Percentiles rank a stretch among this genome's conserved stretches.
Conservation (phyloP, 139 green algal species). For the Pseudopediastrum boryanum region DNA sequence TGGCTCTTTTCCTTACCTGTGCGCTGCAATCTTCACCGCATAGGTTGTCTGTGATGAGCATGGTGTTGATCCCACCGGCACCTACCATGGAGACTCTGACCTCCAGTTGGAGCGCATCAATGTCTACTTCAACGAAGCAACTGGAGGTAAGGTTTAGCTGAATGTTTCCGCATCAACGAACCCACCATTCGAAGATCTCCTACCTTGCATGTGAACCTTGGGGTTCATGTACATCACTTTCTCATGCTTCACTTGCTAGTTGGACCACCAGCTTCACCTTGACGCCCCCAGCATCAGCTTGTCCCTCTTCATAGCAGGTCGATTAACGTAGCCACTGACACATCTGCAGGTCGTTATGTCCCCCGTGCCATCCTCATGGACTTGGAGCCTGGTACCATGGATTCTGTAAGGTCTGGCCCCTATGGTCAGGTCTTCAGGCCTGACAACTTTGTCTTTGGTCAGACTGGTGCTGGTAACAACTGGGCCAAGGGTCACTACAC, state of each 20-base stretch:
- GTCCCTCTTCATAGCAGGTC: neutral
- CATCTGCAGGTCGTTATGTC: conserved; percentile 82
- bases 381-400: conserved; percentile 89
- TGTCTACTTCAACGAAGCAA: conserved; percentile 96
- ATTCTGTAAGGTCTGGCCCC: conserved; percentile 89
- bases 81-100: conserved; percentile 88
- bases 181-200: too few species aligned
- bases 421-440: conserved; percentile 93
- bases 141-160: conserved; percentile 62
- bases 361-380: conserved; percentile 95
- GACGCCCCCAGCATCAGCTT: neutral
- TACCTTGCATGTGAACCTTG: too few species aligned
- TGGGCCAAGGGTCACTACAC: conserved; percentile 99
- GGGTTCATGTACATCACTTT: too few species aligned
- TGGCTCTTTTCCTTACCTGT: neutral
- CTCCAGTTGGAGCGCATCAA: conserved; percentile 97
- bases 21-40: neutral
- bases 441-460: conserved; percentile 91
- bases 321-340: neutral
- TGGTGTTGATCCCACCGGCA: conserved; percentile 85
- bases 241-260: neutral
- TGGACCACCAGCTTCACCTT: too few species aligned
- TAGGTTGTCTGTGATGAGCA: conserved; percentile 85
- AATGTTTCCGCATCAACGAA: too few species aligned
- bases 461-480: conserved; percentile 98